Percentiles rank a stretch among this genome's conserved stretches.
These are phyloP conservation scores for Pseudocercospora macadamiae DNA, from an alignment of 2,329 filamentous ascomycete genomes.

Conservation along the genomic window DNA sequence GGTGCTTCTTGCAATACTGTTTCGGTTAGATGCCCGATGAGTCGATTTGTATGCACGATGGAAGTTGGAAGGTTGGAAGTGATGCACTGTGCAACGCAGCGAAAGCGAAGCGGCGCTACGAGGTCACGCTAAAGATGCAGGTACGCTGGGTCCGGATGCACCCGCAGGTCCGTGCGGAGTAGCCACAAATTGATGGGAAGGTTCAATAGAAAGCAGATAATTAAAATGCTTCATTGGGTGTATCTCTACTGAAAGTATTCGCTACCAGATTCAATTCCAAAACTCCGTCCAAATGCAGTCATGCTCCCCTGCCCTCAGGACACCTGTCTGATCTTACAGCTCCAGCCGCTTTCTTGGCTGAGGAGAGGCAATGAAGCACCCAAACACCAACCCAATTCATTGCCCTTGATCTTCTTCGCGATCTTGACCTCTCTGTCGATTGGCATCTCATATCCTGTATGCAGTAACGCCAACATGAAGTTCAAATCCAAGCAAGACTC, in stretches of 20 bases:
- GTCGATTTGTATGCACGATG: neutral
- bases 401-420: conserved; percentile 97
- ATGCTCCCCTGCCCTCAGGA: conserved; percentile 10
- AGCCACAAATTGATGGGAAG: neutral
- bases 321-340: conserved; percentile 29
- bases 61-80: neutral
- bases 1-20: neutral
- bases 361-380: conserved; percentile 68
- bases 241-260: neutral
- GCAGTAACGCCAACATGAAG: conserved; percentile 91
- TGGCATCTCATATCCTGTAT: conserved; percentile 98
- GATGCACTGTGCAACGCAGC: too few relatives aligned
- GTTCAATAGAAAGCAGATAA: neutral
- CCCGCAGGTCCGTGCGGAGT: neutral
- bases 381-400: conserved; percentile 96
- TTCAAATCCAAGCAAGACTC: conserved; percentile 94
- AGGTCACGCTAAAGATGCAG: neutral
- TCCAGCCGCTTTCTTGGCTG: conserved; percentile 36
- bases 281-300: conserved; percentile 18
- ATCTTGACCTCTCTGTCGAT: conserved; percentile 95
- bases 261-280: conserved; percentile 1
- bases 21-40: neutral
- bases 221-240: neutral
- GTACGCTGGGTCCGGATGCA: neutral
- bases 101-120: neutral